Evolutionary conservation across 495 filamentous ascomycete species (phyloP).

Genomic region (Xylaria grammica): DNA sequence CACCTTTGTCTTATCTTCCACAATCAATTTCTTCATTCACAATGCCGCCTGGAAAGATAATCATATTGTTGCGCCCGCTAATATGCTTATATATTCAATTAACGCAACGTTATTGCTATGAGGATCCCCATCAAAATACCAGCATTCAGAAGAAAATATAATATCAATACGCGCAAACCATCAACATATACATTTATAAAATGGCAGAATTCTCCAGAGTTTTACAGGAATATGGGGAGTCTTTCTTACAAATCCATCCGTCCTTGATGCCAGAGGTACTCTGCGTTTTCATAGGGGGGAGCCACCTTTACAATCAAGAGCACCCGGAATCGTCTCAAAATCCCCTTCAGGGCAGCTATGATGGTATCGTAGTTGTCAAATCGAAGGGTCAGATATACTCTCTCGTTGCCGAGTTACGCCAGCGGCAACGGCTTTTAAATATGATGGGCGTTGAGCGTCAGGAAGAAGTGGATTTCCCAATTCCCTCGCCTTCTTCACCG

Average conservation of each 20-base stretch:
- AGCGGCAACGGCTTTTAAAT: neutral
- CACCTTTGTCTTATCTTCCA: too few species aligned
- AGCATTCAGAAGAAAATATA: too few species aligned
- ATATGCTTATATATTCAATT: too few species aligned
- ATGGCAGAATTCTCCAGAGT: neutral
- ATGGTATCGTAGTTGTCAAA: slow-evolving; percentile 13
- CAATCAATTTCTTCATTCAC: too few species aligned
- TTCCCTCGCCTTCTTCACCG: neutral
- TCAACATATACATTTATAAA: neutral
- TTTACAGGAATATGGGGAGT: neutral
- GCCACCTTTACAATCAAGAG: neutral
- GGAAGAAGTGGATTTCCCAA: neutral
- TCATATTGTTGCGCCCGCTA: too few species aligned
- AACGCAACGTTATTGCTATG: too few species aligned
- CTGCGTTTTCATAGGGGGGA: slow-evolving; percentile 12
- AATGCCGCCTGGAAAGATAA: too few species aligned
- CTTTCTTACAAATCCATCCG: slow-evolving; percentile 4
- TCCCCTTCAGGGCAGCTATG: neutral
- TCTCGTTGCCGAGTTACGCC: neutral
- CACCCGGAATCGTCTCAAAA: neutral
- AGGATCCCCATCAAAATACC: too few species aligned
- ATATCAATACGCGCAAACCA: too few species aligned
- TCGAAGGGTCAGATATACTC: slow-evolving; percentile 3
- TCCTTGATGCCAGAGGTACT: neutral
- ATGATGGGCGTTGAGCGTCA: neutral